Evolutionary conservation across 1,139 yeast species (phyloP).

Genomic region (Hemisphaericaspora xylanilytica): DNA sequence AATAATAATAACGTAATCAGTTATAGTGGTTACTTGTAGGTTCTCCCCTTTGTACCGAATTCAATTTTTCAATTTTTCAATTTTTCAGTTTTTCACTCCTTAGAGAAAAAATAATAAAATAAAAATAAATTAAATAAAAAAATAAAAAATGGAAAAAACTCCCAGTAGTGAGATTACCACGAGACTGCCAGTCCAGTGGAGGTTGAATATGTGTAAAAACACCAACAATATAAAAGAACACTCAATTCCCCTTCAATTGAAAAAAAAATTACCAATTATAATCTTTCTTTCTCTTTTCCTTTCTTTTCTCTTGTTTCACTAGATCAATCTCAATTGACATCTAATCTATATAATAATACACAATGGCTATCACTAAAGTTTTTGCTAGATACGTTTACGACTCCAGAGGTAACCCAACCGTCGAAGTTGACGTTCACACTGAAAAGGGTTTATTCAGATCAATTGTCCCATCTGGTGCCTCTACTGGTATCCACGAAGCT

Average conservation of each 20-base stretch:
- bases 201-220: too few species aligned
- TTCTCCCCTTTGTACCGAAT: slow-evolving; percentile 1
- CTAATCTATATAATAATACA: slow-evolving; percentile 7
- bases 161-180: too few species aligned
- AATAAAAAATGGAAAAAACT: too few species aligned
- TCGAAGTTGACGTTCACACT: slow-evolving; percentile 89
- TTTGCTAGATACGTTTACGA: slow-evolving; percentile 94
- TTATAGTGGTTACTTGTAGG: too few species aligned
- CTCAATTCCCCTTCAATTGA: not conserved
- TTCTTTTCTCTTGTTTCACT: slow-evolving; percentile 9
- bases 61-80: not conserved
- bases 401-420: slow-evolving; percentile 98
- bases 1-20: not conserved
- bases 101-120: not conserved
- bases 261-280: not conserved
- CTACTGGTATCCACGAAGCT: slow-evolving; percentile 95
- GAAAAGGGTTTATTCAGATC: slow-evolving; percentile 86
- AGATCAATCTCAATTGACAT: slow-evolving; percentile 10
- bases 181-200: too few species aligned
- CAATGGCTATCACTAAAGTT: slow-evolving; percentile 53
- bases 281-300: slow-evolving; percentile 10
- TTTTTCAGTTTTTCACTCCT: slow-evolving; percentile 1
- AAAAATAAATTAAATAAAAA: too few species aligned
- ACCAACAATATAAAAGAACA: slow-evolving; percentile 3
- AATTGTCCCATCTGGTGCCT: slow-evolving; percentile 96